Percentiles rank a stretch among this genome's conserved stretches.
Conservation (phyloP, 176 grass and related monocot species). For the Otatea glauca region DNA sequence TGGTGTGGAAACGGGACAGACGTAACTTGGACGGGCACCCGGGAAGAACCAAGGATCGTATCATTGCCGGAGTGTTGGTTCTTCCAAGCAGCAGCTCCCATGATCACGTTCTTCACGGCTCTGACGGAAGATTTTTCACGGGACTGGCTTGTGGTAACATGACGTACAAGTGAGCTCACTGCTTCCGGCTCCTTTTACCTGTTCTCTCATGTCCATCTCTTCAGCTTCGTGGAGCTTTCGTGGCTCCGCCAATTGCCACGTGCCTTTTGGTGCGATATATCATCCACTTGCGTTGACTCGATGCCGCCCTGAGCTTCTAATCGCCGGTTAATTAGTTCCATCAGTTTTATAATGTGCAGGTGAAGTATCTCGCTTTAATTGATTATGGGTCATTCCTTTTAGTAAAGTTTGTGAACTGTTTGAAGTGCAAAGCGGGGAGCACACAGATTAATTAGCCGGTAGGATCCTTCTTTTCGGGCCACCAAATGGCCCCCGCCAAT, state of each 20-base stretch:
- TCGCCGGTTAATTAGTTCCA: not conserved
- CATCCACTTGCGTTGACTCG: slow-evolving; percentile 25
- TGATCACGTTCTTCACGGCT: not conserved
- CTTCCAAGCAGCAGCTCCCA: slow-evolving; percentile 49
- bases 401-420: not conserved
- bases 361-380: slow-evolving; percentile 6
- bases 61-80: slow-evolving; percentile 14
- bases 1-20: not conserved
- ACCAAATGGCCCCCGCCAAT: slow-evolving; percentile 27
- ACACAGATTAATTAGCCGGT: slow-evolving; percentile 10
- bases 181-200: not conserved
- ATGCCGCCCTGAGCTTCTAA: slow-evolving; percentile 5
- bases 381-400: not conserved
- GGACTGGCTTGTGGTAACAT: slow-evolving; percentile 25
- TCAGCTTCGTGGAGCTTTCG: slow-evolving; percentile 39
- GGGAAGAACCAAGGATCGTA: not conserved
- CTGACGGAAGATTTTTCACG: not conserved
- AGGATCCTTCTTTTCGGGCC: slow-evolving; percentile 12
- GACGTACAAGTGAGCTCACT: slow-evolving; percentile 44
- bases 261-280: slow-evolving; percentile 3
- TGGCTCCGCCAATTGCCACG: slow-evolving; percentile 3
- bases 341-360: slow-evolving; percentile 9
- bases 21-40: not conserved
- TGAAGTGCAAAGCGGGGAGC: slow-evolving; percentile 8
- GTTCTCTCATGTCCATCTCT: not conserved